Evolutionary conservation across 2,329 filamentous ascomycete species (phyloP).

Genomic region (Fusarium solani-melongenae): DNA sequence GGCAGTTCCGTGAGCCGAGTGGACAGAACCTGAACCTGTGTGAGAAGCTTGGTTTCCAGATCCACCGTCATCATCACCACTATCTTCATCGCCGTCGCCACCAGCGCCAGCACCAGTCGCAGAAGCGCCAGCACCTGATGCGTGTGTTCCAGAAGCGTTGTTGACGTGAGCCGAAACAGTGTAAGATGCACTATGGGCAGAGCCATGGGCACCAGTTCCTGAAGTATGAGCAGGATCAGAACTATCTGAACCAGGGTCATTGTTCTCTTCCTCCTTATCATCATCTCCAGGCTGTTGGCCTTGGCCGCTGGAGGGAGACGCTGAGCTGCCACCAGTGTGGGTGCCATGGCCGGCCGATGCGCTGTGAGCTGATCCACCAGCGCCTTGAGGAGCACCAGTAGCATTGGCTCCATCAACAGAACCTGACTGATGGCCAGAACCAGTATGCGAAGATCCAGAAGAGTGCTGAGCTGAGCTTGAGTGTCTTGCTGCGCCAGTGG

Average conservation of each 20-base stretch:
- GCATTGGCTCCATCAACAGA: too few relatives aligned
- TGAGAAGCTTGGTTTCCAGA: neutral
- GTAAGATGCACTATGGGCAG: neutral
- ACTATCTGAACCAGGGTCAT: neutral
- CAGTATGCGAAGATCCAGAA: neutral
- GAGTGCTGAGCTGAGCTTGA: neutral
- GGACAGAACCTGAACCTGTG: neutral
- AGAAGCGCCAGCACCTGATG: neutral
- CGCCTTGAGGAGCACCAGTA: neutral
- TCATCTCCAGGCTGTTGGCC: neutral
- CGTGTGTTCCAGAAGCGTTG: neutral
- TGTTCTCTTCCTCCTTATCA: neutral
- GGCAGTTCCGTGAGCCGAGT: neutral
- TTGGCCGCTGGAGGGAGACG: neutral
- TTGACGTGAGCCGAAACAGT: neutral
- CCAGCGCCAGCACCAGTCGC: neutral
- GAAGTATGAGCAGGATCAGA: neutral
- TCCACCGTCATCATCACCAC: neutral
- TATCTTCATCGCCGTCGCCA: neutral
- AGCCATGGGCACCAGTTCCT: neutral
- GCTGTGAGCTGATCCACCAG: neutral
- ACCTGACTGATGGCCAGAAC: neutral
- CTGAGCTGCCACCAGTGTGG: neutral
- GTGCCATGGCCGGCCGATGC: neutral
- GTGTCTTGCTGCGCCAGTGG: neutral